phyloP scores from a whole-genome alignment of 768 basidiomycete genomes.

The Neoboletus subvelutipes region DNA sequence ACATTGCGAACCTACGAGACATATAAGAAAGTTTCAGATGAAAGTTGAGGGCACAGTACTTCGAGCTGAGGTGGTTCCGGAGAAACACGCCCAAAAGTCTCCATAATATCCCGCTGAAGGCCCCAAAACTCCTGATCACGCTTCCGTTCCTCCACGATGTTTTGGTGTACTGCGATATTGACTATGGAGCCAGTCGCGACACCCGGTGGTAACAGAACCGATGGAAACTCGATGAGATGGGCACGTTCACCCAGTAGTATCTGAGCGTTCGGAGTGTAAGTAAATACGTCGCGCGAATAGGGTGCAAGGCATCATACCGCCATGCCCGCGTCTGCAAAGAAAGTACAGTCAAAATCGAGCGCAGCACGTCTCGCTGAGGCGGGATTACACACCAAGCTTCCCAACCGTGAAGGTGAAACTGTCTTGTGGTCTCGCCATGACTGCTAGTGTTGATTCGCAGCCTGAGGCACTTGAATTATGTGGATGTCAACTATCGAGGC shows the following conservation, averaged over 20 bases:
- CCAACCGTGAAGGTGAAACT: constrained; percentile 92
- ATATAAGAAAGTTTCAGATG: constrained; percentile 1
- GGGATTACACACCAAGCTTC: constrained; percentile 74
- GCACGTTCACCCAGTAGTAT: constrained; percentile 92
- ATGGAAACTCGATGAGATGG: constrained; percentile 97
- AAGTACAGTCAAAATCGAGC: constrained; percentile 8
- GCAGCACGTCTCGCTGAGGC: not conserved
- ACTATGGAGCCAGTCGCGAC: constrained; percentile 94
- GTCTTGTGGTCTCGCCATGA: constrained; percentile 46
- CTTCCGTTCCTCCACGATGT: constrained; percentile 77
- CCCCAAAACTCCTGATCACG: constrained; percentile 81
- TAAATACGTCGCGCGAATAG: not conserved
- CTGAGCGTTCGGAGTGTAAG: constrained; percentile 36
- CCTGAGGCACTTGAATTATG: constrained; percentile 7
- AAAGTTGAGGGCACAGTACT: constrained; percentile 41
- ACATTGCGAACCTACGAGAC: constrained; percentile 76
- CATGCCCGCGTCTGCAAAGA: constrained; percentile 85
- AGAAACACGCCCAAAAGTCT: constrained; percentile 63
- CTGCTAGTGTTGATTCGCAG: constrained; percentile 4
- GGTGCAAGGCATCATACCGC: constrained; percentile 53
- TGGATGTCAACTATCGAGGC: not conserved
- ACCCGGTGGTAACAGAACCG: constrained; percentile 89
- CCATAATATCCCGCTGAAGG: constrained; percentile 77
- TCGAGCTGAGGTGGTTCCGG: constrained; percentile 75
- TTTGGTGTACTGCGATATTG: constrained; percentile 92